Conservation (phyloP, 495 filamentous ascomycete genomes). For the Poronia punctata region DNA sequence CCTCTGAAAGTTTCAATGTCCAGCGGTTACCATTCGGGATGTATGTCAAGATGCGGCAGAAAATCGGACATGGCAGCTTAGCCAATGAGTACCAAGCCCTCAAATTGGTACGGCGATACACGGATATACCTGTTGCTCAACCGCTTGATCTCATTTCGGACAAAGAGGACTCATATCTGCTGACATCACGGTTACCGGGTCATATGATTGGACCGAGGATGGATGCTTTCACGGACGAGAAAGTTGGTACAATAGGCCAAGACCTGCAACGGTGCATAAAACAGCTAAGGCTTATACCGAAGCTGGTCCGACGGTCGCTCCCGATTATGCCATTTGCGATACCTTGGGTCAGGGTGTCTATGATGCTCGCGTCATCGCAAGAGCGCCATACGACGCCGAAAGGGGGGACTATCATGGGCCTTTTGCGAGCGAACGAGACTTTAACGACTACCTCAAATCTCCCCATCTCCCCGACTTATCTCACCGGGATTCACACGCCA, state of each 20-base stretch:
- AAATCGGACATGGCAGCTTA: background rate
- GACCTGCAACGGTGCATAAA: background rate
- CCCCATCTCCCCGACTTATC: background rate
- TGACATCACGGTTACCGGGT: background rate
- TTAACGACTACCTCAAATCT: background rate
- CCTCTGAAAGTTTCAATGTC: too few relatives aligned
- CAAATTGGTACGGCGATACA: background rate
- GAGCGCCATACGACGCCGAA: background rate
- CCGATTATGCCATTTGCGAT: background rate
- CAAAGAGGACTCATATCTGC: background rate
- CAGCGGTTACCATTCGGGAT: background rate
- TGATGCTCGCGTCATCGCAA: background rate
- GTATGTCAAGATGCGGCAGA: background rate
- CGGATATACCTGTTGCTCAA: background rate
- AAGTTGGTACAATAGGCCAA: background rate
- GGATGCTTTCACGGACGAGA: background rate
- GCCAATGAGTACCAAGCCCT: constrained; percentile 1
- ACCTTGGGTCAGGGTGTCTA: background rate
- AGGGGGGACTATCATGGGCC: background rate
- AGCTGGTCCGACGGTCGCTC: background rate
- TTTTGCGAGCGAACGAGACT: background rate
- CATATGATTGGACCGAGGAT: background rate
- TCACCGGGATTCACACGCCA: background rate
- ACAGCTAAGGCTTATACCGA: constrained; percentile 1
- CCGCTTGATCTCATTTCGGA: background rate